Base-by-base conservation (phyloP, 495 filamentous ascomycete species). In the Penicillium paxilli region DNA sequence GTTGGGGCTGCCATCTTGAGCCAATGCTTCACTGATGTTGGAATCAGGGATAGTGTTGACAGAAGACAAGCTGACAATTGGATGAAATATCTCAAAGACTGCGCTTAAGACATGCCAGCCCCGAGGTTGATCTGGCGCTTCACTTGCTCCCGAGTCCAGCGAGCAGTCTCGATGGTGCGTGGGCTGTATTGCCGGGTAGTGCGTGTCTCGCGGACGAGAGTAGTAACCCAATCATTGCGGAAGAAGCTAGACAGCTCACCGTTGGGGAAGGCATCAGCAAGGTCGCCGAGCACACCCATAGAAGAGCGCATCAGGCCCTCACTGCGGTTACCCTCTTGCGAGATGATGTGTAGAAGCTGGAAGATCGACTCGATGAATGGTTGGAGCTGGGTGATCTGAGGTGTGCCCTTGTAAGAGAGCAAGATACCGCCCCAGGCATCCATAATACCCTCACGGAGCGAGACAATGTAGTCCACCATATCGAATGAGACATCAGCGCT, bases 351-450 rank as follows among this genome's bases (percentile, higher is more conserved):
- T 25, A 98, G 83, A 49, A 98, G 83, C 51, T 88, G 79, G 79
- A 98, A 98, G 59, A 98, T 92, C 9, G 89, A 86, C 59, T 90
- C 82, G 20, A 98, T 81, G 57, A 88, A 96, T 19, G 83, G 88
- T 57, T 83, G 78, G 33, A 98, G 81, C 32, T 85, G 71, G 57
- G 80, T 65, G 57, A 88, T 81, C 78, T 86, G 44, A 40, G 74
- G 64, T 24, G 54, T 73, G 55, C 80, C 73, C 82, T 93, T 96
- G 85, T 97, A 89, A 26, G 94, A 91, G 66, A 92, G 83, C 55
- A 98, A 88, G 42, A 93, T 92, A 62, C 94, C 94, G 66, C 90
- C 92, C 91, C 96, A 98, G 14, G 94, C 94, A 81, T 98, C 94
- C 89, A 97, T 96, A 52, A 98, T 96, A 62, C 93, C 94, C 67